phyloP scores from a whole-genome alignment of 2,329 filamentous ascomycete genomes.

The Beauveria brongniartii region DNA sequence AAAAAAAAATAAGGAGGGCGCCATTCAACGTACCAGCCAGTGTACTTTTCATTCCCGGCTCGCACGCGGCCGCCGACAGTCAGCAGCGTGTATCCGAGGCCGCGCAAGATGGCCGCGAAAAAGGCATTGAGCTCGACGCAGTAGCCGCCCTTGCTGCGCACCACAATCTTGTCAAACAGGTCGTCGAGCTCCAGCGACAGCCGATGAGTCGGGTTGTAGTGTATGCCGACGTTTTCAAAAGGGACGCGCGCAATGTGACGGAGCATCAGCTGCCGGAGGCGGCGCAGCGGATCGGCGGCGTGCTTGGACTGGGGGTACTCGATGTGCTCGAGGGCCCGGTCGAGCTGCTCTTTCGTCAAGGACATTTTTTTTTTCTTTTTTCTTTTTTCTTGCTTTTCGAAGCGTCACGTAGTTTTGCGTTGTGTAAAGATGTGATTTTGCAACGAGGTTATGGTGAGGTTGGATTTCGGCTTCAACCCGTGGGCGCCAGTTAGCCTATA shows the following conservation, averaged over 20 bases:
- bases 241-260: conserved; percentile 42
- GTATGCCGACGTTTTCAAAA: conserved; percentile 46
- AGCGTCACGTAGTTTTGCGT: no score
- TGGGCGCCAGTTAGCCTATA: no score
- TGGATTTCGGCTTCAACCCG: no score
- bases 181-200: conserved; percentile 31
- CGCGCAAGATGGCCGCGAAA: conserved; percentile 39
- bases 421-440: no score
- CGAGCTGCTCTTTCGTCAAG: conserved; percentile 21
- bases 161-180: conserved; percentile 38
- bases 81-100: conserved; percentile 41
- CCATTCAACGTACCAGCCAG: conserved; percentile 19
- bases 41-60: conserved; percentile 14
- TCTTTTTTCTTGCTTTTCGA: no score
- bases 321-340: conserved; percentile 23
- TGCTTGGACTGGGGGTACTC: conserved; percentile 17
- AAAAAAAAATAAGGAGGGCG: background rate
- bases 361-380: conserved; percentile 10
- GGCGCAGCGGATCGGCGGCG: conserved; percentile 19
- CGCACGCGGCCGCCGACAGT: conserved; percentile 38
- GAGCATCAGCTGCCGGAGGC: conserved; percentile 24
- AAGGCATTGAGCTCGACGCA: conserved; percentile 41
- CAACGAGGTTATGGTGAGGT: no score
- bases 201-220: conserved; percentile 34
- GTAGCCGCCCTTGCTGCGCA: conserved; percentile 39